Evolutionary conservation across 768 basidiomycete genomes (phyloP), one percentile per base, ranked within the genome.

Genomic region (Suillus decipiens): DNA sequence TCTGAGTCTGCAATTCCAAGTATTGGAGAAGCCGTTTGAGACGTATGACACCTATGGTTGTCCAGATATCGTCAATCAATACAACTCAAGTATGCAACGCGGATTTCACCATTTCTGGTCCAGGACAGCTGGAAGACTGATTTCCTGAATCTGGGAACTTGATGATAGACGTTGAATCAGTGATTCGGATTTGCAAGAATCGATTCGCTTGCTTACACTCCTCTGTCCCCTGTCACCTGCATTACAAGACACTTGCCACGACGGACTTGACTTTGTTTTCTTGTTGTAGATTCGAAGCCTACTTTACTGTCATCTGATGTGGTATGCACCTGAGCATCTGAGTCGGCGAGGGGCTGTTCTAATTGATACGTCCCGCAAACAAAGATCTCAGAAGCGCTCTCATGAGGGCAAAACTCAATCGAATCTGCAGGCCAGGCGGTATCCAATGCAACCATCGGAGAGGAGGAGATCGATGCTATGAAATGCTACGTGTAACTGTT

Each of bases 331-430:
- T n/a, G 19, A 34, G 68, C 28, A 60, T 62, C 37, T 5, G 37
- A 39, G 37, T 39, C 43, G 63, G 68, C 66, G 62, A 77, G 78
- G 37, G 69, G 63, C 61, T 84, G 73, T 48, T 88, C 80, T 24
- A 99, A 82, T 68, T 93, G 88, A 77, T 99, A 99, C 0, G 96
- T 98, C 24, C 96, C 96, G 69, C 93, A 94, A 2, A 89, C 90
- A 63, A 98, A 83, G 33, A 97, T 76, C 67, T 89, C 78, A 3
- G 80, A 77, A 56, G 80, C 81, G 31, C 78, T 77, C 14, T 81
- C 80, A 61, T 84, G 84, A 5, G 95, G 96, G 68, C 93, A 95
- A 73, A 95, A 98, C 70, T 99, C 97, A 61, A 95, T 82, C 12
- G 90, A 87, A 75, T 97, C 95, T 24, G 95, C 95, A 11, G 94